Base-by-base conservation (phyloP, 129 eudicot genomes). In the Artemisia argyi region DNA sequence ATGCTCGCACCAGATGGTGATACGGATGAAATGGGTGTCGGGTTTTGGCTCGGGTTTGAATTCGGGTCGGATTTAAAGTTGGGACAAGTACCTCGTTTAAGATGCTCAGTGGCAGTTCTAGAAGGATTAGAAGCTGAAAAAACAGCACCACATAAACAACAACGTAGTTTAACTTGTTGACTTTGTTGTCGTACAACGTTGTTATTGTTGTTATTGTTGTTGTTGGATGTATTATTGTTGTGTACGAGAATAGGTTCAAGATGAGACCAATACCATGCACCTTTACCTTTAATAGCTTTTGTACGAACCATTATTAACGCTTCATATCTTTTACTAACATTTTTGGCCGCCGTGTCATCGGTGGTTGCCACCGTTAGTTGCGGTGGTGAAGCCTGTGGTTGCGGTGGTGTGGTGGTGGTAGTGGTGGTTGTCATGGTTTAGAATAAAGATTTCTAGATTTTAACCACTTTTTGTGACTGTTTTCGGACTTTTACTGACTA, bases 221-320 rank as follows among this genome's bases (percentile, higher is more conserved):
- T 0, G 42, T 32, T 5, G 44, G 8, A 35, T 0, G 84, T 81
- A 26, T 85, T 95, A 71, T 85, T 48, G 65, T 82, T 82, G 55
- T 78, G 78, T 46, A 89, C 88, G 16, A 89, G 80, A 10, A 89
- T 78, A 1, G 98, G 98, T 66, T 92, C 96, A 11, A 92, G 68
- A 76, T 92, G 98, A 3, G 88, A 76, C 98, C 98, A 92, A 69
- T 92, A 92, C 98, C 98, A 92, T n/a, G 96, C 95, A 52, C 98
- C 98, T 85, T 92, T 92, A 1, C 98, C 98, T 54, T 80, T 87
- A 0, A 92, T 76, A 7, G 98, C 98, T 60, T 92, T 92, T 7
- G 85, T 87, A 73, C 96, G 87, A 22, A 92, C 92, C 88, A 82
- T 92, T 56, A 85, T 58, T 1, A 92, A 49, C 53, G 95, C 91